phyloP scores from a whole-genome alignment of 129 eudicot genomes.

The Lactuca sativa region DNA sequence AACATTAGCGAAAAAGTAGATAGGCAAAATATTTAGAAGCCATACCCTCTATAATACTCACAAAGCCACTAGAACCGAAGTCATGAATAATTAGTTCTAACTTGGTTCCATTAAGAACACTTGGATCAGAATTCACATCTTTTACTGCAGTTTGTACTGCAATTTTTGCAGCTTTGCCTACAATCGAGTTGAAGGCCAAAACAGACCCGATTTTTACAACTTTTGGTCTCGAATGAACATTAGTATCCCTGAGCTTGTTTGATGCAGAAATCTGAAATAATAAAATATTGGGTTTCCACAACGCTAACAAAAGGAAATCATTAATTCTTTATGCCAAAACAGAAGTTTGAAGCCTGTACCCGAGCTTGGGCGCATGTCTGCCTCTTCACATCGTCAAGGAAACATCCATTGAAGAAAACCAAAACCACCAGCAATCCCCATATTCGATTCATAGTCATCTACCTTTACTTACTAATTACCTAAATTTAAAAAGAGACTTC shows the following conservation, averaged over 20 bases:
- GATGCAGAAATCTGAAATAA: conserved; percentile 5
- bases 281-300: too few species aligned
- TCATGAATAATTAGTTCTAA: conserved; percentile 46
- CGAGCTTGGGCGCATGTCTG: neutral
- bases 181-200: conserved; percentile 39
- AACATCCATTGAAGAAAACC: conserved; percentile 14
- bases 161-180: conserved; percentile 58
- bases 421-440: conserved; percentile 24
- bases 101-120: conserved; percentile 53
- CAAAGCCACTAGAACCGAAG: conserved; percentile 50
- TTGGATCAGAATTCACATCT: conserved; percentile 55
- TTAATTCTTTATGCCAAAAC: neutral
- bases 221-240: conserved; percentile 45
- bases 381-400: too few species aligned
- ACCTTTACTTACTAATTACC: too few species aligned
- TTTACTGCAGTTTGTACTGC: conserved; percentile 60
- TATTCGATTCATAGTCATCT: conserved; percentile 22
- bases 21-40: neutral
- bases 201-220: conserved; percentile 56
- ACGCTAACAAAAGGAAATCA: neutral
- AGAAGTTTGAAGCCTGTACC: neutral
- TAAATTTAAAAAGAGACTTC: too few species aligned
- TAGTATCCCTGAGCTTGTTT: neutral
- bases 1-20: too few species aligned
- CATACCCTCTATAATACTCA: conserved; percentile 61